Evolutionary conservation across 768 basidiomycete genomes (phyloP).

Genomic region (Podaxis sp.): DNA sequence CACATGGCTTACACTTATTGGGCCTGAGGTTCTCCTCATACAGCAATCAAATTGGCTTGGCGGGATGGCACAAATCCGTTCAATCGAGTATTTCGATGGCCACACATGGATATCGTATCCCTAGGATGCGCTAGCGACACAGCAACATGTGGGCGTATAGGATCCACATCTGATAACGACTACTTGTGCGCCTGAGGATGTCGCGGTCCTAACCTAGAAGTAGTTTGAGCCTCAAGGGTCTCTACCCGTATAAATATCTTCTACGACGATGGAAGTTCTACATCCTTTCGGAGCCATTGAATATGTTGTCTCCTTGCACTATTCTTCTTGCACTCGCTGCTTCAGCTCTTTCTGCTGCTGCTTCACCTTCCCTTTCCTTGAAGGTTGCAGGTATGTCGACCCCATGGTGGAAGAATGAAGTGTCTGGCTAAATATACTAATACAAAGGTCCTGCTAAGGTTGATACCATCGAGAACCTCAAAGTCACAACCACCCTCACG

Average conservation of each 20-base stretch:
- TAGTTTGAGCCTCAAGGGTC: neutral
- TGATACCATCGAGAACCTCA: conserved; percentile 34
- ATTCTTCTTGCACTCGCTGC: neutral
- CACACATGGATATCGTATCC: neutral
- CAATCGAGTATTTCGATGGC: neutral
- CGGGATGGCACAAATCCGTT: neutral
- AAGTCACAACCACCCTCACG: conserved; percentile 38
- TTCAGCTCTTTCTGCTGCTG: neutral
- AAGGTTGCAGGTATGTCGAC: neutral
- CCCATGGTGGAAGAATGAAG: too few species aligned
- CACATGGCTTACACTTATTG: neutral
- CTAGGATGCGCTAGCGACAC: neutral
- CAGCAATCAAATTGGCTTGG: neutral
- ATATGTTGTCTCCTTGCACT: neutral
- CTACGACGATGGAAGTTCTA: neutral
- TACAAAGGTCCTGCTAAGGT: conserved; percentile 33
- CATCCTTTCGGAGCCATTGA: neutral
- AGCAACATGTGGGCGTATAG: neutral
- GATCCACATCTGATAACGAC: neutral
- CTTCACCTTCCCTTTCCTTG: neutral
- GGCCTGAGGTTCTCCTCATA: neutral
- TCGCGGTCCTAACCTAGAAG: neutral
- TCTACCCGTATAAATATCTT: neutral
- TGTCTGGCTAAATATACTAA: neutral
- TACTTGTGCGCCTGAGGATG: neutral